phyloP scores from a whole-genome alignment of 2,329 filamentous ascomycete genomes.

The Ophidiomyces ophidiicola region DNA sequence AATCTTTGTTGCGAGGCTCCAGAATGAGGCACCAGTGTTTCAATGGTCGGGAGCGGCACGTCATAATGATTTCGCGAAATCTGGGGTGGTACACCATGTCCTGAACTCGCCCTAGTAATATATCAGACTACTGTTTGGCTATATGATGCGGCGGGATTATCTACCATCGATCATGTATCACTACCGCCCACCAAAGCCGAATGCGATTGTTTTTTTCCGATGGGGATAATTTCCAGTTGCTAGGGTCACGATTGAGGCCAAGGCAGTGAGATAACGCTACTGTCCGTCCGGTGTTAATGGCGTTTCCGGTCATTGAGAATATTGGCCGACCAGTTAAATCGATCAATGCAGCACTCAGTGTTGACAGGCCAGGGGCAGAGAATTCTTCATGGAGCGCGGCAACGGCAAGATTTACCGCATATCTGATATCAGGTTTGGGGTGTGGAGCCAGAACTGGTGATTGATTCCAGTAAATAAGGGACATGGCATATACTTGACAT shows the following conservation, averaged over 20 bases:
- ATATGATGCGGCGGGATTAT: conserved; percentile 1
- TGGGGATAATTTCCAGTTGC: conserved; percentile 40
- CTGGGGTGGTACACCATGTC: conserved; percentile 44
- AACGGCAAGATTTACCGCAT: conserved; percentile 51
- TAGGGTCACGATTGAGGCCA: conserved; percentile 44
- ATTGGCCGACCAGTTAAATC: conserved; percentile 50
- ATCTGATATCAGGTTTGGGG: conserved; percentile 46
- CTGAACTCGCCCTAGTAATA: conserved; percentile 38
- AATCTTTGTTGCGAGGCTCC: conserved; percentile 32
- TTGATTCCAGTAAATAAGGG: conserved; percentile 46
- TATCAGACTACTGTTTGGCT: conserved; percentile 11
- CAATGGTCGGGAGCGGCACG: conserved; percentile 41
- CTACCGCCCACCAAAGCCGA: conserved; percentile 45
- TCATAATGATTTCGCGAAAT: conserved; percentile 44
- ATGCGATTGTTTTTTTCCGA: conserved; percentile 42
- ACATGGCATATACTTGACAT: conserved; percentile 47
- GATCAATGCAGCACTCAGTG: conserved; percentile 45
- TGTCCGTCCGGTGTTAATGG: conserved; percentile 42
- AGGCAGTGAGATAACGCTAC: conserved; percentile 45
- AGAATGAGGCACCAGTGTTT: conserved; percentile 29
- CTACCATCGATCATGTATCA: conserved; percentile 46
- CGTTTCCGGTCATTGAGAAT: conserved; percentile 48
- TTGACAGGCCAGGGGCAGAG: conserved; percentile 46
- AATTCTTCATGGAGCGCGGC: conserved; percentile 50
- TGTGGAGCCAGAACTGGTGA: conserved; percentile 35